Conservation (phyloP, 768 basidiomycete genomes). For the Pulveroboletus sp. region DNA sequence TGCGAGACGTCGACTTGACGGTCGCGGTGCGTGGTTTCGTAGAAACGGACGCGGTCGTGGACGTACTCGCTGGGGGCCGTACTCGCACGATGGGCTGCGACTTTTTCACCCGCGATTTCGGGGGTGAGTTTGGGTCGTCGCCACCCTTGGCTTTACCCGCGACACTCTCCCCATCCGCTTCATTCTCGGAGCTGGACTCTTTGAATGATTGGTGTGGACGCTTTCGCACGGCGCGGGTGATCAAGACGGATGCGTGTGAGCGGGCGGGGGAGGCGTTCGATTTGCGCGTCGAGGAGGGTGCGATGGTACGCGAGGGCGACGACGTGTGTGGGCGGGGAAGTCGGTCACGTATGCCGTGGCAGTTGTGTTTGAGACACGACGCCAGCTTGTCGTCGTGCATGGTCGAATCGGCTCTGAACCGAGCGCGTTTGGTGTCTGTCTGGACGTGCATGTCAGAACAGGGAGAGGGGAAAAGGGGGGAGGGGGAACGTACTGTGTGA, state of each 20-base stretch:
- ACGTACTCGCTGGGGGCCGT: constrained; percentile 5
- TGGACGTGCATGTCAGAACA: constrained; percentile 23
- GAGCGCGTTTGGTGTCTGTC: constrained; percentile 73
- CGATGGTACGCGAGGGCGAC: background rate
- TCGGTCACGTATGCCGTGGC: constrained; percentile 40
- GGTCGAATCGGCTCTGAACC: constrained; percentile 77
- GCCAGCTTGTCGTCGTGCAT: constrained; percentile 60
- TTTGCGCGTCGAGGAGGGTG: constrained; percentile 18
- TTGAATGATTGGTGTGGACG: constrained; percentile 24
- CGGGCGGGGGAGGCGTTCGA: constrained; percentile 24
- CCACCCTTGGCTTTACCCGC: constrained; percentile 10
- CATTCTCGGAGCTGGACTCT: constrained; percentile 19
- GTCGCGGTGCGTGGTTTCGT: constrained; percentile 2
- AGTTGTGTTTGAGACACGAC: constrained; percentile 56
- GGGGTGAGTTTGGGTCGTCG: constrained; percentile 4
- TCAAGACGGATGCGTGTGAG: constrained; percentile 12
- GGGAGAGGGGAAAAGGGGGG: background rate
- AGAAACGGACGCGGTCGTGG: background rate
- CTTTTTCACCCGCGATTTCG: constrained; percentile 14
- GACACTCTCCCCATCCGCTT: constrained; percentile 11
- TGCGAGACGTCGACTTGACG: constrained; percentile 16
- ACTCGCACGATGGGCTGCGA: constrained; percentile 12
- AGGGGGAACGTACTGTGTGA: constrained; percentile 50
- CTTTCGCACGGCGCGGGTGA: constrained; percentile 18
- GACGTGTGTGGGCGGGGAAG: constrained; percentile 11